These are phyloP conservation scores for Zalaria obscura DNA, from an alignment of 2,329 filamentous ascomycete species.

Conservation along the genomic window DNA sequence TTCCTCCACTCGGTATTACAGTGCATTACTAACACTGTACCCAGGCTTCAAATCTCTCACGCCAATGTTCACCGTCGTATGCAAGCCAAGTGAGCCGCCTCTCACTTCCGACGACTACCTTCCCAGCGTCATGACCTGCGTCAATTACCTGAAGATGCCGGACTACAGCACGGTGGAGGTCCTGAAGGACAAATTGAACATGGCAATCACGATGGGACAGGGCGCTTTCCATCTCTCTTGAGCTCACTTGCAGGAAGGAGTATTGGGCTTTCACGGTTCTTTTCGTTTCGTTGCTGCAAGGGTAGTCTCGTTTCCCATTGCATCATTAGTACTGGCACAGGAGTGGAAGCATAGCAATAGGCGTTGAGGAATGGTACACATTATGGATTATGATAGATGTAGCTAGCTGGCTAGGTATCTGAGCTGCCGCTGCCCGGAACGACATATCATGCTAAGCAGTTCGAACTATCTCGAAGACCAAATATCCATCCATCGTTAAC, in stretches of 20 bases:
- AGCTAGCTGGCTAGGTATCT: too few relatives aligned
- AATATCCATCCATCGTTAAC: too few relatives aligned
- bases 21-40: slow-evolving; percentile 1
- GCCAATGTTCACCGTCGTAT: slow-evolving; percentile 97
- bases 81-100: slow-evolving; percentile 92
- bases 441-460: too few relatives aligned
- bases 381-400: too few relatives aligned
- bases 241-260: not conserved
- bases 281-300: too few relatives aligned
- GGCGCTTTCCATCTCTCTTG: slow-evolving; percentile 76
- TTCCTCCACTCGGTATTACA: not conserved
- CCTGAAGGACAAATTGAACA: slow-evolving; percentile 64
- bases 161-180: slow-evolving; percentile 73
- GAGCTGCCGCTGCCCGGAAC: too few relatives aligned
- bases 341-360: too few relatives aligned
- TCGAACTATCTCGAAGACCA: too few relatives aligned
- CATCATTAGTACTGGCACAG: too few relatives aligned
- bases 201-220: slow-evolving; percentile 88
- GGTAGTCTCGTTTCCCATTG: too few relatives aligned
- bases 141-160: slow-evolving; percentile 95
- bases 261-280: too few relatives aligned
- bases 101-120: slow-evolving; percentile 93
- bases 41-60: slow-evolving; percentile 91
- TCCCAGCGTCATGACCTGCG: slow-evolving; percentile 99
- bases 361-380: too few relatives aligned